Conservation (phyloP, 441 rosid species). For the Erysimum cheiri region DNA sequence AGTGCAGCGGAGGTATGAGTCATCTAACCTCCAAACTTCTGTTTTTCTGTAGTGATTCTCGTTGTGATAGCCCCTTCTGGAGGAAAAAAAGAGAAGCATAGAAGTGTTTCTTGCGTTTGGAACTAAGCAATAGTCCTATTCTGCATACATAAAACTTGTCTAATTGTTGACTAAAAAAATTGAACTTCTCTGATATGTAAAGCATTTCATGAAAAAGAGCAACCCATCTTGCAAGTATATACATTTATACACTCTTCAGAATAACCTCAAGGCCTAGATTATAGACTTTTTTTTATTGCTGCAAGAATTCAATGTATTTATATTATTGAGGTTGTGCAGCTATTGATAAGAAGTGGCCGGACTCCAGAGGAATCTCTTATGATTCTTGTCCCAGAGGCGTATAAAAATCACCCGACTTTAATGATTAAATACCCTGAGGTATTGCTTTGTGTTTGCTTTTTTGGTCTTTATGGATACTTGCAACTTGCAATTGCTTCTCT, state of each 20-base stretch:
- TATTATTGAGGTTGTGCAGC: slow-evolving; percentile 55
- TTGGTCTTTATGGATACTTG: slow-evolving; percentile 21
- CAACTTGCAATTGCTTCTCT: slow-evolving; percentile 34
- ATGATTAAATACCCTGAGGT: slow-evolving; percentile 96
- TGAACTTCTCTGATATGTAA: background rate
- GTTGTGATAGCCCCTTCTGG: slow-evolving; percentile 18
- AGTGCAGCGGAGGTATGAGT: slow-evolving; percentile 92
- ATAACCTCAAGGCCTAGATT: slow-evolving; percentile 1
- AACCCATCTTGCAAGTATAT: slow-evolving; percentile 6
- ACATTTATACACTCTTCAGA: background rate
- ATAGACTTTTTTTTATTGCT: slow-evolving; percentile 15
- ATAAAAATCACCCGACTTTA: slow-evolving; percentile 95
- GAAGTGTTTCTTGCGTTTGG: slow-evolving; percentile 16
- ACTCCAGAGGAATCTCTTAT: slow-evolving; percentile 92
- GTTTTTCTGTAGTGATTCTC: slow-evolving; percentile 32
- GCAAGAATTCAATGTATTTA: slow-evolving; percentile 25
- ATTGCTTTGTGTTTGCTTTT: slow-evolving; percentile 29
- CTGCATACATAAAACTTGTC: slow-evolving; percentile 9
- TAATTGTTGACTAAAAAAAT: background rate
- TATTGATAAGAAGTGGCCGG: slow-evolving; percentile 96
- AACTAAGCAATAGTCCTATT: slow-evolving; percentile 32
- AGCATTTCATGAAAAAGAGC: slow-evolving; percentile 11
- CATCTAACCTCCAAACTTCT: slow-evolving; percentile 31
- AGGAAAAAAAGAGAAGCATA: slow-evolving; percentile 6
- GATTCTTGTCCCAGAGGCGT: slow-evolving; percentile 99